Evolutionary conservation across 2,329 filamentous ascomycete species (phyloP).

Genomic region (Cryphonectria japonica): DNA sequence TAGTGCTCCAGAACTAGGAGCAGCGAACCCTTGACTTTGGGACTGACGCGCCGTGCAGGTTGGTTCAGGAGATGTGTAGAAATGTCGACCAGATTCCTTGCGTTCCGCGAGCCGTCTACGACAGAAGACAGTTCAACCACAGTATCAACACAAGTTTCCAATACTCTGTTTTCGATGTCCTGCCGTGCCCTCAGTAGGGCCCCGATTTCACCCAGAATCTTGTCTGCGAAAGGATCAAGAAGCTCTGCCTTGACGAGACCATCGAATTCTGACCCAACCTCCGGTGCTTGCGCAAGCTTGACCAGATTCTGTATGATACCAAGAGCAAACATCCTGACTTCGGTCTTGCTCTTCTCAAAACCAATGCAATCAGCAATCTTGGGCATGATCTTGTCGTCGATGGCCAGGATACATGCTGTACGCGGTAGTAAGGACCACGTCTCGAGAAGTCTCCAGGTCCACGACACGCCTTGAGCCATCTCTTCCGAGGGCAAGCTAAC

Average conservation of each 20-base stretch:
- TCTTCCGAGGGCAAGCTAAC: slow-evolving; percentile 80
- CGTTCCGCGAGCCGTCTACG: slow-evolving; percentile 69
- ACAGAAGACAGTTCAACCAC: slow-evolving; percentile 76
- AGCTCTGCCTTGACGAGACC: slow-evolving; percentile 60
- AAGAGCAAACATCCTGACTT: slow-evolving; percentile 83
- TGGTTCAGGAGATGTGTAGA: slow-evolving; percentile 82
- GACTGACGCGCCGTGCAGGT: slow-evolving; percentile 80
- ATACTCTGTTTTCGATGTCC: slow-evolving; percentile 69
- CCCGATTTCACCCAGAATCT: slow-evolving; percentile 70
- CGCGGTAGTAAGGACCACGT: slow-evolving; percentile 75
- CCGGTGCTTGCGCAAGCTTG: slow-evolving; percentile 59
- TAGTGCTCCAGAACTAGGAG: slow-evolving; percentile 82
- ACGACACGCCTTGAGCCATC: slow-evolving; percentile 87
- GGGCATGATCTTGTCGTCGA: slow-evolving; percentile 66
- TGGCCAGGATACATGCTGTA: slow-evolving; percentile 68
- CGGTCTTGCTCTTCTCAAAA: slow-evolving; percentile 66
- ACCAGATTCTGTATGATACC: slow-evolving; percentile 74
- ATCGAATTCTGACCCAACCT: slow-evolving; percentile 59
- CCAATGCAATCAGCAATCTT: slow-evolving; percentile 74
- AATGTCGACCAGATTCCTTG: slow-evolving; percentile 78
- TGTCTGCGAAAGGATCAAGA: slow-evolving; percentile 59
- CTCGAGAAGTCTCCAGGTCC: slow-evolving; percentile 76
- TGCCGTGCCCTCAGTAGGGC: slow-evolving; percentile 62
- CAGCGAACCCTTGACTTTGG: slow-evolving; percentile 80
- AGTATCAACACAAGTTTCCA: slow-evolving; percentile 78